A percentile compares a stretch with the other conserved stretches of the same genome.
phyloP scores from a whole-genome alignment of 352 stramenopile genomes.

The Phytophthora syringae region DNA sequence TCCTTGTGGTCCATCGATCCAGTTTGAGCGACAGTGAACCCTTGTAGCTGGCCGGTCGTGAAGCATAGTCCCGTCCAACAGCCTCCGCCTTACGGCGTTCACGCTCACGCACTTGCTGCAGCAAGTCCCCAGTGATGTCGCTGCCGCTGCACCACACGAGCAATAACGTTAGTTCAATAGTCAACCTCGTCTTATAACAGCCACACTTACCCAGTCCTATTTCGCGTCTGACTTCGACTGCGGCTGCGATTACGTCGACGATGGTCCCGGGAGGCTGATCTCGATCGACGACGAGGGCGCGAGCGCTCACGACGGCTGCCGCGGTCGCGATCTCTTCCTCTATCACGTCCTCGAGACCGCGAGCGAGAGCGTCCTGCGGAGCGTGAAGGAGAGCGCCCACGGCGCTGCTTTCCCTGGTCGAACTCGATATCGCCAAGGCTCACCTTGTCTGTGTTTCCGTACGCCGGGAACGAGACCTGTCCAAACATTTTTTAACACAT shows the following conservation, averaged over 20 bases:
- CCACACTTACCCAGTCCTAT: slow-evolving; percentile 30
- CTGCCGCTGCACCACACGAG: slow-evolving; percentile 20
- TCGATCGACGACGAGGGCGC: slow-evolving; percentile 44
- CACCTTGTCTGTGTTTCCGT: slow-evolving; percentile 96
- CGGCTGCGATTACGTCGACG: slow-evolving; percentile 43
- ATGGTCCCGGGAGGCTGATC: slow-evolving; percentile 36
- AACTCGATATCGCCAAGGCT: slow-evolving; percentile 95
- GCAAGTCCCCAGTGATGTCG: slow-evolving; percentile 76
- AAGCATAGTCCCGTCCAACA: slow-evolving; percentile 90
- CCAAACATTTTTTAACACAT: not conserved
- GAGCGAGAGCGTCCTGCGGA: slow-evolving; percentile 46
- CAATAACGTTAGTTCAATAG: not conserved
- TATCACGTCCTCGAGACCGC: slow-evolving; percentile 43
- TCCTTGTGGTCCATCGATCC: slow-evolving; percentile 85
- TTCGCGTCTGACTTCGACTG: slow-evolving; percentile 31
- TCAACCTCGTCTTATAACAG: not conserved
- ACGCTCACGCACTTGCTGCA: slow-evolving; percentile 92
- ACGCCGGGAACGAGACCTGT: slow-evolving; percentile 95
- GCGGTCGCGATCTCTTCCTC: slow-evolving; percentile 31
- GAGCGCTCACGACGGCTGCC: slow-evolving; percentile 45
- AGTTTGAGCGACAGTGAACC: slow-evolving; percentile 92
- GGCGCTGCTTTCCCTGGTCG: slow-evolving; percentile 35
- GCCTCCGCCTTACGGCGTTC: slow-evolving; percentile 92
- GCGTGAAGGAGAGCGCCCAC: slow-evolving; percentile 40
- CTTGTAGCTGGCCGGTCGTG: slow-evolving; percentile 93